Evolutionary conservation across 208 protist genomes (phyloP).

Genomic region (Leishmania aethiopica): DNA sequence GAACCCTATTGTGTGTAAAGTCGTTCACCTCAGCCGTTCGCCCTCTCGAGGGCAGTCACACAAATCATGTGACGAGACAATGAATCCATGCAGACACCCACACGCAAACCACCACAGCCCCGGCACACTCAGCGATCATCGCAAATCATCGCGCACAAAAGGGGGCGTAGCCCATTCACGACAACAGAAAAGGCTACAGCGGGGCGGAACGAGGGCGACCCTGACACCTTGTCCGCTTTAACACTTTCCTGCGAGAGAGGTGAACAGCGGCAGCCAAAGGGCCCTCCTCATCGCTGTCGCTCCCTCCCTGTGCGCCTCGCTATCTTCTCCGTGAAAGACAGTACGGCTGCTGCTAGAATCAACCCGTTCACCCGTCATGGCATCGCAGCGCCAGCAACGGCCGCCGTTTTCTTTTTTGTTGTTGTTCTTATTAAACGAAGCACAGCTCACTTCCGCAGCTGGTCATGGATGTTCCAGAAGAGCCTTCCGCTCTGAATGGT

Average conservation of each 20-base stretch:
- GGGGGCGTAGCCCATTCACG: not conserved
- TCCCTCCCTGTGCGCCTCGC: too few species aligned
- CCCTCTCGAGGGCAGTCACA: not conserved
- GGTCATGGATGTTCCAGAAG: conserved; percentile 78
- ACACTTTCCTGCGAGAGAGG: not conserved
- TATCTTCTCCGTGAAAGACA: not conserved
- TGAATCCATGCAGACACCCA: not conserved
- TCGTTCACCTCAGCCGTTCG: not conserved
- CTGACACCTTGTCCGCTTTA: not conserved
- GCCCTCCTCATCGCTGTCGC: not conserved
- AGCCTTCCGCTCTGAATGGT: conserved; percentile 67
- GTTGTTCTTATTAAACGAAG: not conserved
- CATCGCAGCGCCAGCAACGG: not conserved
- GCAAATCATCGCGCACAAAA: not conserved
- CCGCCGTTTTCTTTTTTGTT: too few species aligned
- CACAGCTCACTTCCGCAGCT: conserved; percentile 6
- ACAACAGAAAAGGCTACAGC: not conserved
- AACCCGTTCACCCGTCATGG: not conserved
- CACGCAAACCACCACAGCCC: not conserved
- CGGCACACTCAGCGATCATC: not conserved
- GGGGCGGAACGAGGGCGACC: not conserved
- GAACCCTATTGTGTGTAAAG: not conserved
- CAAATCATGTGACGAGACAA: not conserved
- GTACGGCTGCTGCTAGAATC: not conserved
- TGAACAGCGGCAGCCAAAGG: not conserved